phyloP scores from a whole-genome alignment of 768 basidiomycete species.

The Calocybe gangraenosa region DNA sequence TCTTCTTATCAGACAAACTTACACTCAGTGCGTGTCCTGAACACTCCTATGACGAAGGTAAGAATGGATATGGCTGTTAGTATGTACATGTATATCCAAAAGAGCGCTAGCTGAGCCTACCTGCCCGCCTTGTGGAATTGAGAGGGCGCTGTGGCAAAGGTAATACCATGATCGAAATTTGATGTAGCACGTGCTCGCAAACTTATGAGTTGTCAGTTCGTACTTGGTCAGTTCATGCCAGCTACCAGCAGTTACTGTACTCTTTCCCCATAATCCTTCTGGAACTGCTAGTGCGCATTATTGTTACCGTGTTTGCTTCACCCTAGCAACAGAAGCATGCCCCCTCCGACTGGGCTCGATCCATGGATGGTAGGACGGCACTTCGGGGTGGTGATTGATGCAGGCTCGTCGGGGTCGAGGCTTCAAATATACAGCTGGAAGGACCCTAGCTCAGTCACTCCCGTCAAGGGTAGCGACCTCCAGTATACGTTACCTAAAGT shows the following conservation, averaged over 20 bases:
- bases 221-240: too few relatives aligned
- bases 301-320: not conserved
- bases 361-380: slow-evolving; percentile 76
- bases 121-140: too few relatives aligned
- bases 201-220: not conserved
- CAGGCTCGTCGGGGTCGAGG: slow-evolving; percentile 95
- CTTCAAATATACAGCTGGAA: slow-evolving; percentile 97
- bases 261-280: not conserved
- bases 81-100: too few relatives aligned
- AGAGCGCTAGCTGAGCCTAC: too few relatives aligned
- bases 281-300: not conserved
- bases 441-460: slow-evolving; percentile 56
- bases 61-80: too few relatives aligned
- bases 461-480: slow-evolving; percentile 50
- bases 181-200: too few relatives aligned
- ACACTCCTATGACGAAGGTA: too few relatives aligned
- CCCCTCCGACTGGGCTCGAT: slow-evolving; percentile 66
- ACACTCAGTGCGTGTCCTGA: too few relatives aligned
- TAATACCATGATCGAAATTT: too few relatives aligned
- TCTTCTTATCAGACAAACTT: too few relatives aligned
- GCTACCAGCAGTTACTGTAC: not conserved
- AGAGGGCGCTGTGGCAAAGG: too few relatives aligned
- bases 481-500: slow-evolving; percentile 70
- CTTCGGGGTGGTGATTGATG: slow-evolving; percentile 96
- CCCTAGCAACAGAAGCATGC: slow-evolving; percentile 41